A percentile compares a stretch with the other conserved stretches of the same genome.
Conservation (phyloP, 2,329 filamentous ascomycete species). For the Colletotrichum sp. region DNA sequence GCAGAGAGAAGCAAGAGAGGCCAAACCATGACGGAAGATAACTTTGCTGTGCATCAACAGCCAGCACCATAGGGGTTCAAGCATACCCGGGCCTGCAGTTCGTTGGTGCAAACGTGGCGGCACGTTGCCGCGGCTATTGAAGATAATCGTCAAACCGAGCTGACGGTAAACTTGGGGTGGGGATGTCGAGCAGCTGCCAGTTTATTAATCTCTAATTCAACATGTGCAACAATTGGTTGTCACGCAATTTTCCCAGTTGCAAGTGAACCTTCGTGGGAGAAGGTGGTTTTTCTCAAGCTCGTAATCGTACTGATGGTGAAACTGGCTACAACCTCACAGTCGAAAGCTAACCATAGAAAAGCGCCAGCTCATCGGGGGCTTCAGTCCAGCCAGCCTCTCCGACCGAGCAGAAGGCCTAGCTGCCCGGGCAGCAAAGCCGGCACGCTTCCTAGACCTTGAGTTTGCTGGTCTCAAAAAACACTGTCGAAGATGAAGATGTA, state of each 20-base stretch:
- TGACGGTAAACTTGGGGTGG: not conserved
- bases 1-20: not conserved
- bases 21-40: not conserved
- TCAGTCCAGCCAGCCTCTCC: not conserved
- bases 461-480: not conserved
- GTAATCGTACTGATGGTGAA: not conserved
- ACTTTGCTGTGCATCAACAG: not conserved
- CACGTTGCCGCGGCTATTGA: not conserved
- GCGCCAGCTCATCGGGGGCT: not conserved
- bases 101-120: not conserved
- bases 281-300: not conserved
- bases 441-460: not conserved
- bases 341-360: not conserved
- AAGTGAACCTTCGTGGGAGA: not conserved
- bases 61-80: not conserved
- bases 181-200: not conserved
- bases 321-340: not conserved
- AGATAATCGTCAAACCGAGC: not conserved
- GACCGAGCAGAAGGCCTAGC: not conserved
- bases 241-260: not conserved
- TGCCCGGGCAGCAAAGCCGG: not conserved
- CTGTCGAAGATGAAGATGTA: not conserved
- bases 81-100: not conserved
- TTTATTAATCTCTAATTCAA: not conserved
- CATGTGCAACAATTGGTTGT: not conserved